These are phyloP conservation scores for Alloascoidea hylecoeti DNA, from an alignment of 805 yeast genomes.

Conservation along the genomic window DNA sequence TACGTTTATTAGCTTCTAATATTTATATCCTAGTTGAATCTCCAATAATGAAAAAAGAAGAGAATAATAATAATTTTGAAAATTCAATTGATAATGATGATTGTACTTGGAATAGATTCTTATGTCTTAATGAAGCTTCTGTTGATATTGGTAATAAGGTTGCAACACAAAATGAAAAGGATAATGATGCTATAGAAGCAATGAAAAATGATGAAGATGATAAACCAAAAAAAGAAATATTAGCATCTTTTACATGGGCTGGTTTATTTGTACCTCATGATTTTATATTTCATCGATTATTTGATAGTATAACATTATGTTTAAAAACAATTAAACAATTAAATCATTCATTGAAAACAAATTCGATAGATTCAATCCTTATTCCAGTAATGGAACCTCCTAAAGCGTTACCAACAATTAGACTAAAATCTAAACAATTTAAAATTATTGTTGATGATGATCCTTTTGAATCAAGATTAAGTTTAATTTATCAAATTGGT, in stretches of 20 bases:
- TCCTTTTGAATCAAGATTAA: conserved; percentile 71
- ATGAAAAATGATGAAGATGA: not conserved
- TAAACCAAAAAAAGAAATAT: conserved; percentile 14
- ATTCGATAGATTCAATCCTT: conserved; percentile 23
- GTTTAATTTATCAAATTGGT: conserved; percentile 53
- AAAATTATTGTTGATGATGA: conserved; percentile 71
- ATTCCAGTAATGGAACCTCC: conserved; percentile 13
- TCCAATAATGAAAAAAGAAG: not conserved
- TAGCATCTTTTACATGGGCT: conserved; percentile 14
- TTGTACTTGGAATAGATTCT: conserved; percentile 1
- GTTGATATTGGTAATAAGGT: not conserved
- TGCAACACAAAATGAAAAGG: too few relatives aligned
- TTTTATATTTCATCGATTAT: conserved; percentile 46
- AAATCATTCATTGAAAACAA: conserved; percentile 29
- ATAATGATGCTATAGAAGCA: not conserved
- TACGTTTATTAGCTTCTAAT: not conserved
- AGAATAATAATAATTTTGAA: too few relatives aligned
- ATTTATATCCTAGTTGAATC: not conserved
- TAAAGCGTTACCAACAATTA: conserved; percentile 36
- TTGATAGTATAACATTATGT: conserved; percentile 47
- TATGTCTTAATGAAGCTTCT: not conserved
- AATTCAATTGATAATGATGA: too few relatives aligned
- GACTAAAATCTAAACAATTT: conserved; percentile 38
- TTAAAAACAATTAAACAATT: conserved; percentile 44
- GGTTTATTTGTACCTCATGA: conserved; percentile 47